Base-by-base conservation (phyloP, 805 yeast species). In the Tetrapisispora iriomotensis region DNA sequence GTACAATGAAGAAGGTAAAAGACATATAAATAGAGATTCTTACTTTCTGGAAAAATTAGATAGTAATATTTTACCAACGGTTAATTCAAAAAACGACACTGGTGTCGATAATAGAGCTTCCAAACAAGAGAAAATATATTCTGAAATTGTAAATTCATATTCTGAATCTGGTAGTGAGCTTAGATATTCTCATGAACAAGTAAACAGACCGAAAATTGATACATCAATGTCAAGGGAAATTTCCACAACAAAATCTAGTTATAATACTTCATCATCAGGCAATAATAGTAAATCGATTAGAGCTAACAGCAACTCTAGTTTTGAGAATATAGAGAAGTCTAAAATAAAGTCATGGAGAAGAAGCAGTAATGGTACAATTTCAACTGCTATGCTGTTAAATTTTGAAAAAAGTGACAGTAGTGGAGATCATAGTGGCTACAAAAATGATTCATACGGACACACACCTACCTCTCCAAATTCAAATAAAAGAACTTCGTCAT, bases 401-500 rank as follows among this genome's bases (percentile, higher is more conserved):
- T 38, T 38, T 22, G 29, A 38, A 12, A 25, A 24, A 9, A 32
- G 28, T 32, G 36, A 27, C 4, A 37, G 36, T 21, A 18, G 20
- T 19, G 31, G 18, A 14, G 15, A 18, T 20, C 20, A 21, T 15
- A 28, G 21, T 21, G 27, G 40, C 27, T 15, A 20, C 22, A 20
- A 10, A 6, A 27, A 27, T 32, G 21, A 21, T 26, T 14, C 32
- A 12, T 22, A 25, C 21, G 23, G 17, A n/a, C 20, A 8, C 7
- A 29, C 39, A 1, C 23, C 39, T 2, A 10, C 18, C 6, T 37
- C 39, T n/a, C n/a, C 35, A 22, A 28, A 15, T 10, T 22, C 38
- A n/a, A 25, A 38, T 13, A 38, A 29, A n/a, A 31, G 40, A 17
- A 38, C 40, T 12, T 38, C 40, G 6, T 38, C 40, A 4, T 38